phyloP scores from a whole-genome alignment of 202 grass and related monocot genomes.

The Carex sylvatica region DNA sequence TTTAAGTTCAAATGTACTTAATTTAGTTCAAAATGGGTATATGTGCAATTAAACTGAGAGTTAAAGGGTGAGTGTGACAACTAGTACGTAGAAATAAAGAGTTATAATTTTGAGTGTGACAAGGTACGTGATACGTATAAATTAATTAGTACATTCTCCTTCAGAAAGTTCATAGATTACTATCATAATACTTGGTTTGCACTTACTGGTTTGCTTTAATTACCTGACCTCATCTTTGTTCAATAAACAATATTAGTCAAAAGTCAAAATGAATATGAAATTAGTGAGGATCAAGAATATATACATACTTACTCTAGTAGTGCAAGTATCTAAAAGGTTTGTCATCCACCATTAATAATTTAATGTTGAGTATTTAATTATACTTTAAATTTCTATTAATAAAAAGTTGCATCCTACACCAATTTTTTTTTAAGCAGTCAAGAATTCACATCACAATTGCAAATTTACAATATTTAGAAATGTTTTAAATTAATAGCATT shows the following conservation, averaged over 20 bases:
- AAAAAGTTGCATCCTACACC: neutral
- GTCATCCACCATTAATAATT: neutral
- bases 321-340: neutral
- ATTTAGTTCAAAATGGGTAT: neutral
- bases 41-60: neutral
- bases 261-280: constrained; percentile 1
- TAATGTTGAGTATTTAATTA: neutral
- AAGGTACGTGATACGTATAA: constrained; percentile 22
- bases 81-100: neutral
- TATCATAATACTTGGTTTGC: neutral
- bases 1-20: neutral
- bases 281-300: neutral
- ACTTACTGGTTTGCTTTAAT: neutral
- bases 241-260: neutral
- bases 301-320: neutral
- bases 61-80: neutral
- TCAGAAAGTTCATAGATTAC: neutral
- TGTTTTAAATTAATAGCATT: neutral
- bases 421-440: neutral
- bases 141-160: neutral
- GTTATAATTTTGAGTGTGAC: constrained; percentile 1
- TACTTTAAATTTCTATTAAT: neutral
- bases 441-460: neutral
- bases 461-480: neutral
- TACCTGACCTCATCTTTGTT: neutral